A percentile compares a stretch with the other conserved stretches of the same genome.
phyloP scores from a whole-genome alignment of 2,329 filamentous ascomycete species.

The Bipolaris zeicola region DNA sequence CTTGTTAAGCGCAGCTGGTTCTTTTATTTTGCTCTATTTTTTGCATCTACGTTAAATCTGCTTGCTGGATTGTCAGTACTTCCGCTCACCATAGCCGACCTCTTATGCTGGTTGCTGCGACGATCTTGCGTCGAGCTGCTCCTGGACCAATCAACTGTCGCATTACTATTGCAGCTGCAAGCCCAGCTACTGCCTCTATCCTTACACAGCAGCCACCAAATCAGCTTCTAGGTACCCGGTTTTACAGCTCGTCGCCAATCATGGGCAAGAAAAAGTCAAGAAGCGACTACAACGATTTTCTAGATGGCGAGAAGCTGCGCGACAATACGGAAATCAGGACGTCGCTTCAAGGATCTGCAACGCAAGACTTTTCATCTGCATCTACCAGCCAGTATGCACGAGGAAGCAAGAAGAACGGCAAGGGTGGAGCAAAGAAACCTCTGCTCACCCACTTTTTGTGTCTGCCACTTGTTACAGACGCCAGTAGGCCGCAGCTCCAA shows the following conservation, averaged over 20 bases:
- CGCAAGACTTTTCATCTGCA: conserved; percentile 21
- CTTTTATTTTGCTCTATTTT: background rate
- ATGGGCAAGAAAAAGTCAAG: conserved; percentile 42
- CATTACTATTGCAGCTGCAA: conserved; percentile 2
- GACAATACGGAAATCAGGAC: conserved; percentile 35
- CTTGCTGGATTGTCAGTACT: background rate
- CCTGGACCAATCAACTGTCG: conserved; percentile 11
- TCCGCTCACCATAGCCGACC: background rate
- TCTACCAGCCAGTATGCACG: conserved; percentile 10
- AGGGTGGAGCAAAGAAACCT: conserved; percentile 45
- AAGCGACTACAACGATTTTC: conserved; percentile 43
- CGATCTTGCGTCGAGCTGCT: conserved; percentile 3
- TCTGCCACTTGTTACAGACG: conserved; percentile 69
- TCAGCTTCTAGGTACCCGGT: background rate
- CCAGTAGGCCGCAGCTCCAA: conserved; percentile 69
- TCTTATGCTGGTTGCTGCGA: conserved; percentile 10
- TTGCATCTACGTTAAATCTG: background rate
- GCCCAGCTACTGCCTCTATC: background rate
- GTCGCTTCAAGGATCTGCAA: conserved; percentile 24
- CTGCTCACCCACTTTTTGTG: conserved; percentile 76
- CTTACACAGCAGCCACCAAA: background rate
- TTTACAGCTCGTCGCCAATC: background rate
- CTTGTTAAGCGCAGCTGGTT: background rate
- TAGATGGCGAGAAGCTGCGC: conserved; percentile 42
- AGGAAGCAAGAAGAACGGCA: conserved; percentile 18